A percentile compares a stretch with the other conserved stretches of the same genome.
These are phyloP conservation scores for Erucastrum elatum DNA, from an alignment of 345 rosid species.

Conservation along the genomic window DNA sequence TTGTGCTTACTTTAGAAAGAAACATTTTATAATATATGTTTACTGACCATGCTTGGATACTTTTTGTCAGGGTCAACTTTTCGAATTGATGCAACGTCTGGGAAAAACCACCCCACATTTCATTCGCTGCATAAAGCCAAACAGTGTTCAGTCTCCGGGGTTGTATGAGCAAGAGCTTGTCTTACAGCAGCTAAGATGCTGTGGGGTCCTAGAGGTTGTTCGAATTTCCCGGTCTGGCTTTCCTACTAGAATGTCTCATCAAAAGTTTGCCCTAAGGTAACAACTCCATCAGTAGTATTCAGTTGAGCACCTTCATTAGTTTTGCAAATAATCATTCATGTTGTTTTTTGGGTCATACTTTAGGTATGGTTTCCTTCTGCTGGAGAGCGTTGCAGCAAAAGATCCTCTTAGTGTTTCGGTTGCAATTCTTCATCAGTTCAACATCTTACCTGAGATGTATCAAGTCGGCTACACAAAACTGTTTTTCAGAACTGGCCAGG, in stretches of 20 bases:
- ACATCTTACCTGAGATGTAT: constrained; percentile 83
- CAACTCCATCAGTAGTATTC: background rate
- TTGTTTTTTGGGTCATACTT: constrained; percentile 21
- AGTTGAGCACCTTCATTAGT: background rate
- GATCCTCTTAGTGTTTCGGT: constrained; percentile 83
- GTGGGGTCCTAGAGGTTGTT: constrained; percentile 86
- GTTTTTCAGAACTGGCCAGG: constrained; percentile 86
- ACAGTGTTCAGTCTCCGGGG: constrained; percentile 65
- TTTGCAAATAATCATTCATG: constrained; percentile 9
- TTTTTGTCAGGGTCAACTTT: constrained; percentile 43
- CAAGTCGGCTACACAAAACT: constrained; percentile 92
- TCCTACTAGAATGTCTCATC: constrained; percentile 84
- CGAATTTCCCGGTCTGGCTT: constrained; percentile 86
- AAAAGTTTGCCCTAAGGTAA: constrained; percentile 79
- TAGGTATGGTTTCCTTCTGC: constrained; percentile 77
- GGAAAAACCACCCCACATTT: constrained; percentile 90
- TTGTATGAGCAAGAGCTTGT: constrained; percentile 68
- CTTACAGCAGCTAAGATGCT: constrained; percentile 77
- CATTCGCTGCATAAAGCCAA: constrained; percentile 90
- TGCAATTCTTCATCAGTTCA: constrained; percentile 73
- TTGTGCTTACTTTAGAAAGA: background rate
- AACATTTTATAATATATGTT: background rate
- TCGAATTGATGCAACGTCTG: constrained; percentile 74
- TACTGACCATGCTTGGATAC: constrained; percentile 13
- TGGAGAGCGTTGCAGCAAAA: constrained; percentile 45